Percentiles rank a stretch among this genome's conserved stretches.
These are phyloP conservation scores for Boletellus sp. DNA, from an alignment of 768 basidiomycete genomes.

Conservation along the genomic window DNA sequence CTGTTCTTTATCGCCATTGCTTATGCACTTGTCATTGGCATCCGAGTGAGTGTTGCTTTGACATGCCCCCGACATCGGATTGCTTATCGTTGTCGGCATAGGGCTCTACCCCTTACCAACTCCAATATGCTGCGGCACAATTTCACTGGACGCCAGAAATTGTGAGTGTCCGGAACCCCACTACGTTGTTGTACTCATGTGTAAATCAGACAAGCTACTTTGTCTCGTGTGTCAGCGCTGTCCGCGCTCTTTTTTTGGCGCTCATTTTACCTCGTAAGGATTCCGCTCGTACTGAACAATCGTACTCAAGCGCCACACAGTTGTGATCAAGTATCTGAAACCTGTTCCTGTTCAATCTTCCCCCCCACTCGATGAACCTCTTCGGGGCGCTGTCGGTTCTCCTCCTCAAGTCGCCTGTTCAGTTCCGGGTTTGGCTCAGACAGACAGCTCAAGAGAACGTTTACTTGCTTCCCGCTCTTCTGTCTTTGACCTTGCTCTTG, in stretches of 20 bases:
- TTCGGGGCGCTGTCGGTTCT: background rate
- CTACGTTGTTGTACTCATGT: background rate
- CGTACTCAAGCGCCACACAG: conserved; percentile 30
- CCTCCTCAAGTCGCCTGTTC: conserved; percentile 4
- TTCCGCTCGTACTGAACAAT: background rate
- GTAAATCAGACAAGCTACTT: conserved; percentile 65
- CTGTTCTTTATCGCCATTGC: conserved; percentile 52
- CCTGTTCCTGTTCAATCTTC: conserved; percentile 30
- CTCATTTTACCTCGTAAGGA: conserved; percentile 57
- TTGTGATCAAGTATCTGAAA: conserved; percentile 52
- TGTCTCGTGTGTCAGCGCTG: conserved; percentile 50
- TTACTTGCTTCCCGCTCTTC: conserved; percentile 36
- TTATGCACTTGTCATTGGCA: conserved; percentile 43
- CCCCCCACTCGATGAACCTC: conserved; percentile 16
- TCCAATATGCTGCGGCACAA: conserved; percentile 59
- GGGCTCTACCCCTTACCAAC: conserved; percentile 55
- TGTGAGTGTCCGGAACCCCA: conserved; percentile 34
- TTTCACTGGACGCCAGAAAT: conserved; percentile 69
- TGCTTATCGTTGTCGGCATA: conserved; percentile 22
- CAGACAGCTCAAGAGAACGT: background rate
- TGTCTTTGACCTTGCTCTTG: conserved; percentile 66
- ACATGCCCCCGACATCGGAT: background rate
- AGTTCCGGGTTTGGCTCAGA: conserved; percentile 1
- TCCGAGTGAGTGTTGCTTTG: conserved; percentile 40
- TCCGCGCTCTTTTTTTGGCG: conserved; percentile 54